Conservation (phyloP, 1,284 basidiomycete genomes). For the Cutaneotrichosporon daszewskae region DNA sequence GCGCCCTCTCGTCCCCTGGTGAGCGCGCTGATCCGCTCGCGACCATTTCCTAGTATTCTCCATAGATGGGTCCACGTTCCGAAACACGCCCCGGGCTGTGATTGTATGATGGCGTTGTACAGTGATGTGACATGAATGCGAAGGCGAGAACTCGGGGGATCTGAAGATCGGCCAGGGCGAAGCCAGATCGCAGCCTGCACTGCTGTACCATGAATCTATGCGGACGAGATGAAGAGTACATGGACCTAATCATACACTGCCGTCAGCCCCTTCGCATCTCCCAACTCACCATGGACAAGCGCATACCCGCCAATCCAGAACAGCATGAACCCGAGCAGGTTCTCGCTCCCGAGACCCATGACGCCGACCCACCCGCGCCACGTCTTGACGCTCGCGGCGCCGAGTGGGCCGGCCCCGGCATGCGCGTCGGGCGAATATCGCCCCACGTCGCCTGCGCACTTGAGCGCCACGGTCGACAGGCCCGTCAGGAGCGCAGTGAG, state of each 20-base stretch:
- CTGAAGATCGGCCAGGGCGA: no score
- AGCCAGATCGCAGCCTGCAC: no score
- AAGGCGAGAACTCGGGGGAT: no score
- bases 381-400: constrained; percentile 44
- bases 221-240: no score
- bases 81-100: no score
- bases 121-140: no score
- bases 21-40: no score
- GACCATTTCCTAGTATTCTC: no score
- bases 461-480: constrained; percentile 59
- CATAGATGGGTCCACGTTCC: no score
- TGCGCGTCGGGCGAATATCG: constrained; percentile 36
- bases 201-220: no score
- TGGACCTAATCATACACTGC: constrained; percentile 17
- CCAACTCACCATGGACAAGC: constrained; percentile 17
- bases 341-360: constrained; percentile 75
- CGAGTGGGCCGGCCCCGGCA: constrained; percentile 12
- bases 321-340: constrained; percentile 74
- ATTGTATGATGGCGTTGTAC: no score
- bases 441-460: constrained; percentile 56
- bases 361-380: constrained; percentile 54
- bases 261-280: not conserved
- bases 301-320: constrained; percentile 83
- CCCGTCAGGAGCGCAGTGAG: constrained; percentile 62
- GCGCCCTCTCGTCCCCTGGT: no score